Base-by-base conservation (phyloP, 2,329 filamentous ascomycete species). In the Alternaria consortialis region DNA sequence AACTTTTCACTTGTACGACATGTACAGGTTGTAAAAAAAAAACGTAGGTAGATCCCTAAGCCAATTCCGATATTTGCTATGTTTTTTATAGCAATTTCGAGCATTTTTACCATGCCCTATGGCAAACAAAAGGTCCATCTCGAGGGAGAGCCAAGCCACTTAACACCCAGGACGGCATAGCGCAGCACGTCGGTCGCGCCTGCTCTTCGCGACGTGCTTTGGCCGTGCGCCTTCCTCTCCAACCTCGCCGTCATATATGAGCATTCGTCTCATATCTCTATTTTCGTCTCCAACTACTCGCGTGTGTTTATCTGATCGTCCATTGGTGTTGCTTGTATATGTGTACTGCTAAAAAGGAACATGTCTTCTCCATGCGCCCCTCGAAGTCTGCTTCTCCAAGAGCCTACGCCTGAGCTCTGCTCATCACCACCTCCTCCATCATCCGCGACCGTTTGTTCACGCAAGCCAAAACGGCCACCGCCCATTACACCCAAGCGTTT, bases 401-500 rank as follows among this genome's bases (percentile, higher is more conserved):
- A 81, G 71, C 71, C 70, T 66, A 63, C 77, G 68, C 69, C 72
- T 34, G 74, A 76, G 37, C 60, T 79, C 74, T 74, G 76, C 59
- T 71, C 73, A n/a, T 80, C 79, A 48, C 78, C 80, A 55, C 77
- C 79, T 44, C 74, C 74, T 63, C 62, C 68, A 43, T 63, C 79
- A 29, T 43, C 73, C 32, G 64, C 74, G 29, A 69, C 67, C 25
- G 60, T 64, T 34, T 69, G 69, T 31, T 73, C 68, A 43, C 66
- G 73, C 50, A 84, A 83, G 67, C 77, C 76, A 37, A 82, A 76
- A 64, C 81, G 79, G 60, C 80, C 81, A 32, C 83, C 83, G 6
- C 83, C 82, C 29, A 82, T 85, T 64, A 85, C 83, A 1, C 83
- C 83, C 7, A 83, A 83, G 67, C 79, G 83, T 58, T 84, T 85